Percentiles rank a stretch among this genome's conserved stretches.
These are phyloP conservation scores for Ganoderma multipileum DNA, from an alignment of 1,284 basidiomycete species.

Conservation along the genomic window DNA sequence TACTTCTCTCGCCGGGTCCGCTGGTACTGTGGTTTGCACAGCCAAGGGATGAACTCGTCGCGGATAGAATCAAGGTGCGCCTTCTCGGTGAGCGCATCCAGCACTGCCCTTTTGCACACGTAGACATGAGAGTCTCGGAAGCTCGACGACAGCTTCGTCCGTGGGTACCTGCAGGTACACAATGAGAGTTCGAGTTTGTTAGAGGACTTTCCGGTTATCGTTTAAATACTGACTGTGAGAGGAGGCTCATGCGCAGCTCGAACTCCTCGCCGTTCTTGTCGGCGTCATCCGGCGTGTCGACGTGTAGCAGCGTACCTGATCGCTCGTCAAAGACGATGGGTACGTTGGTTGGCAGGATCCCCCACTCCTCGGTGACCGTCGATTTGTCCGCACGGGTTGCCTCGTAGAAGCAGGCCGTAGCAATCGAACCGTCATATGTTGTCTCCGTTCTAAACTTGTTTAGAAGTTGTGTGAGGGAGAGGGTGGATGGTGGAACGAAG, in stretches of 20 bases:
- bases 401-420: constrained; percentile 84
- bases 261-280: constrained; percentile 77
- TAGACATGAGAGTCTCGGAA: constrained; percentile 92
- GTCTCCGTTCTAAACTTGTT: constrained; percentile 84
- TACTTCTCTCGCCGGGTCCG: constrained; percentile 65
- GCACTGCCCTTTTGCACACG: constrained; percentile 77
- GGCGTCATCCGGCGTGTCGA: constrained; percentile 70
- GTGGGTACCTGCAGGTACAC: constrained; percentile 68
- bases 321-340: constrained; percentile 72
- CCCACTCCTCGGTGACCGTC: constrained; percentile 70
- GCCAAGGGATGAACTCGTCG: constrained; percentile 90
- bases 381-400: constrained; percentile 59
- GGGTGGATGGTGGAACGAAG: constrained; percentile 78
- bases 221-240: constrained; percentile 57
- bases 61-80: constrained; percentile 77
- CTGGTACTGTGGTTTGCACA: constrained; percentile 85
- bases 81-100: constrained; percentile 78
- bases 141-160: constrained; percentile 70
- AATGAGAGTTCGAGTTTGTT: neutral
- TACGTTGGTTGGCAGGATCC: constrained; percentile 46
- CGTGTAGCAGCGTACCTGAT: constrained; percentile 72
- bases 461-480: constrained; percentile 75
- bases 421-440: constrained; percentile 69
- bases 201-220: neutral
- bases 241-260: constrained; percentile 73